phyloP scores from a whole-genome alignment of 2,329 filamentous ascomycete genomes.

The Chaetomium olivaceum region DNA sequence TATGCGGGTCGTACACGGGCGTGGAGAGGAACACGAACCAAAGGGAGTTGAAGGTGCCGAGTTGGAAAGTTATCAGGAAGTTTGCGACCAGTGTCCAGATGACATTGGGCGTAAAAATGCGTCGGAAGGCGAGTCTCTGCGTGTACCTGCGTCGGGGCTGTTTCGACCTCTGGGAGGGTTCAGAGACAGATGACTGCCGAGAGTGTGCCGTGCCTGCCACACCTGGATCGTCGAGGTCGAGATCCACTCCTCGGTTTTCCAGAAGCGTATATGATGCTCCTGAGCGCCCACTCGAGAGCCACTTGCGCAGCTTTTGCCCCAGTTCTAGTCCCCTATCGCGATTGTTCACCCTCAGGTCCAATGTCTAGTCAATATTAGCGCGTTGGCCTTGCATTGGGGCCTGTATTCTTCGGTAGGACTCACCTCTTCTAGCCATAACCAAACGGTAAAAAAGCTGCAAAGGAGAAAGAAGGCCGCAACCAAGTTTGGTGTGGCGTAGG shows the following conservation, averaged over 20 bases:
- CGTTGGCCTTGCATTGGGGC: conserved; percentile 11
- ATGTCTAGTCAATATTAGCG: conserved; percentile 40
- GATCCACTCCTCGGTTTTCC: conserved; percentile 36
- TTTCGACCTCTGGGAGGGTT: conserved; percentile 3
- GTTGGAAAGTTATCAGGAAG: conserved; percentile 70
- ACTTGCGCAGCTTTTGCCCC: conserved; percentile 40
- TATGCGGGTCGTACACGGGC: conserved; percentile 55
- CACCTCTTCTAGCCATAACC: conserved; percentile 55
- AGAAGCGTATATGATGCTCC: conserved; percentile 40
- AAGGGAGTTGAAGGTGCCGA: conserved; percentile 74
- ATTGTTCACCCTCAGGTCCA: conserved; percentile 46
- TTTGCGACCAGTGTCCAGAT: conserved; percentile 60
- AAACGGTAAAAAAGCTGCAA: conserved; percentile 46
- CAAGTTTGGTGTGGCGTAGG: conserved; percentile 57
- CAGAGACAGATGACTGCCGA: conserved; percentile 8
- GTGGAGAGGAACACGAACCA: conserved; percentile 78
- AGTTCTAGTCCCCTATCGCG: conserved; percentile 48
- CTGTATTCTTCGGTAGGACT: conserved; percentile 7
- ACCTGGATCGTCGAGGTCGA: conserved; percentile 37
- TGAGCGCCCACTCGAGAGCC: conserved; percentile 25
- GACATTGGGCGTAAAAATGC: conserved; percentile 58
- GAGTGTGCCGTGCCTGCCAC: conserved; percentile 17
- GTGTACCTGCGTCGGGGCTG: conserved; percentile 42
- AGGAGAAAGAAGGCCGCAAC: conserved; percentile 52
- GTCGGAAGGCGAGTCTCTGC: conserved; percentile 52